A percentile compares a stretch with the other conserved stretches of the same genome.
Evolutionary conservation across 805 yeast species (phyloP).

Genomic region (Nakazawaea siamensis): DNA sequence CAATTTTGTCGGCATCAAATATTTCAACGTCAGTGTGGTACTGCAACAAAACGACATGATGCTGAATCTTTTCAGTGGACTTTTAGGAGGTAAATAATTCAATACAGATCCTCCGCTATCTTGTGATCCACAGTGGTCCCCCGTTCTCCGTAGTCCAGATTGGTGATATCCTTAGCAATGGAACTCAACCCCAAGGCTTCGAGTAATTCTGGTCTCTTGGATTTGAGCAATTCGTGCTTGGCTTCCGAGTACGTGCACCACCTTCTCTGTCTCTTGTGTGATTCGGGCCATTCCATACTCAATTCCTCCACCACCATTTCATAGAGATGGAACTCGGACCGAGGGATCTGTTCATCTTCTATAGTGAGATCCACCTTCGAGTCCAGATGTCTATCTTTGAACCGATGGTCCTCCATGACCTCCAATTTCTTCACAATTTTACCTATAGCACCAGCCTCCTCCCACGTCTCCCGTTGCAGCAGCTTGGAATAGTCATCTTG

Average conservation of each 20-base stretch:
- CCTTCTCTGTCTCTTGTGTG: constrained; percentile 46
- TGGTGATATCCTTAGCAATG: constrained; percentile 29
- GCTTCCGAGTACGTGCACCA: constrained; percentile 76
- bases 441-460: constrained; percentile 90
- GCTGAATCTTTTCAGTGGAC: constrained; percentile 71
- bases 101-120: constrained; percentile 19
- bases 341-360: constrained; percentile 36
- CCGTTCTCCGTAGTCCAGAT: constrained; percentile 16
- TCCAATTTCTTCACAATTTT: constrained; percentile 48
- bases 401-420: constrained; percentile 47
- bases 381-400: constrained; percentile 15
- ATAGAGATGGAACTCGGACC: constrained; percentile 82
- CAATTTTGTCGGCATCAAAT: constrained; percentile 21
- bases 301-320: constrained; percentile 60
- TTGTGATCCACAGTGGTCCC: constrained; percentile 21
- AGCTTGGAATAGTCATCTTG: constrained; percentile 31
- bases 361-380: constrained; percentile 13
- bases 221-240: constrained; percentile 42
- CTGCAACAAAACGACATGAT: constrained; percentile 48
- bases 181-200: constrained; percentile 54
- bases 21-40: constrained; percentile 25
- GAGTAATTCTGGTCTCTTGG: constrained; percentile 60
- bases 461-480: constrained; percentile 94
- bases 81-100: constrained; percentile 34
- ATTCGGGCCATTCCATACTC: constrained; percentile 72